Conservation (phyloP, 1,139 yeast genomes). For the Zygoascus meyerae region DNA sequence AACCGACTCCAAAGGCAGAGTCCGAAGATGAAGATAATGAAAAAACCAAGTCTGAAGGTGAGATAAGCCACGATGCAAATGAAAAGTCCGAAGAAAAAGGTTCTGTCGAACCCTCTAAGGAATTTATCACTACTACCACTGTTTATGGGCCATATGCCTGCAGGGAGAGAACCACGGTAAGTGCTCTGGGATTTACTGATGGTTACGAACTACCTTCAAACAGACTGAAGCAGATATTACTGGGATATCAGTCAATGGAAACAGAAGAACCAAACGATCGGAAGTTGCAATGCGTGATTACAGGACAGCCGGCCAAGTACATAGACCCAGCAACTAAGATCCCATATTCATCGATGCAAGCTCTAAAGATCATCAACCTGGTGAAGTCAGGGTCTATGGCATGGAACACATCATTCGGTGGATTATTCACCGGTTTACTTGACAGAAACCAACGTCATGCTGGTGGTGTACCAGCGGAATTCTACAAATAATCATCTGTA, state of each 20-base stretch:
- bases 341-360: conserved; percentile 78
- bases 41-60: conserved; percentile 7
- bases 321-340: conserved; percentile 79
- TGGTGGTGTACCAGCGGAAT: conserved; percentile 85
- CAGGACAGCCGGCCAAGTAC: conserved; percentile 75
- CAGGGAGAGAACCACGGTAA: conserved; percentile 21
- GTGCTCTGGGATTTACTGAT: conserved; percentile 30
- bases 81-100: not conserved
- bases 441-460: conserved; percentile 55
- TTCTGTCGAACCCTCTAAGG: not conserved
- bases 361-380: conserved; percentile 62
- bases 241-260: conserved; percentile 52
- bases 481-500: conserved; percentile 27
- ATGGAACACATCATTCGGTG: conserved; percentile 72
- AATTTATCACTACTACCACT: conserved; percentile 13
- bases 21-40: not conserved
- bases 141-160: conserved; percentile 27
- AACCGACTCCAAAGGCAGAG: not conserved
- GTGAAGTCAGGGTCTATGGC: conserved; percentile 60
- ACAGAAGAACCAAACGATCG: conserved; percentile 16
- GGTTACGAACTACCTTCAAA: conserved; percentile 23
- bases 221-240: conserved; percentile 44
- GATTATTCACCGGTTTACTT: conserved; percentile 56
- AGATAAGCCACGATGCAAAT: not conserved
- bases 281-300: conserved; percentile 52